Percentiles rank a stretch among this genome's conserved stretches.
Evolutionary conservation across 345 rosid species (phyloP).

Genomic region (Salix koriyanagi): DNA sequence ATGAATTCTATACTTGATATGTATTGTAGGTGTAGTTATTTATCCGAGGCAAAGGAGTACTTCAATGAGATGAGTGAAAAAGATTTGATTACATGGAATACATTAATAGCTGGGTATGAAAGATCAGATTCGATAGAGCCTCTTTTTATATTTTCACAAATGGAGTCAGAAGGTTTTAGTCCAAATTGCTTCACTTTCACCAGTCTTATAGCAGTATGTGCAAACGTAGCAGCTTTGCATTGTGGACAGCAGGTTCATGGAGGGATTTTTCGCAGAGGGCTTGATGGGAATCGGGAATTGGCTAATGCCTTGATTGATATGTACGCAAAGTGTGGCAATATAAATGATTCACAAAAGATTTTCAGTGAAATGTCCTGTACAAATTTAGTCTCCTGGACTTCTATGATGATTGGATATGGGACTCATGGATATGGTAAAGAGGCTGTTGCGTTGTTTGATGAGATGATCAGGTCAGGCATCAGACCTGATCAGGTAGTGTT

Average conservation of each 20-base stretch:
- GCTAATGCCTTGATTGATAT: slow-evolving; percentile 77
- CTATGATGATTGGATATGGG: slow-evolving; percentile 93
- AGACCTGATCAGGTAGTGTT: slow-evolving; percentile 75
- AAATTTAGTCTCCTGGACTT: slow-evolving; percentile 83
- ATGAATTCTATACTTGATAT: slow-evolving; percentile 83
- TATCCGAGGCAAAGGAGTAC: slow-evolving; percentile 52
- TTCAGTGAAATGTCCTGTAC: slow-evolving; percentile 45
- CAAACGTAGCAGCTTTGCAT: slow-evolving; percentile 56
- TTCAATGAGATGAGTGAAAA: slow-evolving; percentile 68
- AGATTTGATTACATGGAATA: slow-evolving; percentile 82
- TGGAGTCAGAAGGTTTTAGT: slow-evolving; percentile 58
- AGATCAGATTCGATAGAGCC: slow-evolving; percentile 49
- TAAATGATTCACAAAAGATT: slow-evolving; percentile 48
- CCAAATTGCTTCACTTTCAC: slow-evolving; percentile 81
- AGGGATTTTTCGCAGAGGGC: slow-evolving; percentile 52
- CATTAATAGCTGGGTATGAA: slow-evolving; percentile 70
- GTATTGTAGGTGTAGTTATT: slow-evolving; percentile 74
- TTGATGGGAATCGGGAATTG: slow-evolving; percentile 47
- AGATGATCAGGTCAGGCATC: slow-evolving; percentile 67
- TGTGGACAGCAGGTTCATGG: slow-evolving; percentile 89
- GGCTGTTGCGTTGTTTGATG: slow-evolving; percentile 65
- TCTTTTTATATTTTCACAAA: slow-evolving; percentile 51
- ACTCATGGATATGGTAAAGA: slow-evolving; percentile 71
- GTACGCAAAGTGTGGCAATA: slow-evolving; percentile 87
- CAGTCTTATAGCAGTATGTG: slow-evolving; percentile 67